phyloP scores from a whole-genome alignment of 1,284 basidiomycete genomes.

The Heterobasidion irregulare region DNA sequence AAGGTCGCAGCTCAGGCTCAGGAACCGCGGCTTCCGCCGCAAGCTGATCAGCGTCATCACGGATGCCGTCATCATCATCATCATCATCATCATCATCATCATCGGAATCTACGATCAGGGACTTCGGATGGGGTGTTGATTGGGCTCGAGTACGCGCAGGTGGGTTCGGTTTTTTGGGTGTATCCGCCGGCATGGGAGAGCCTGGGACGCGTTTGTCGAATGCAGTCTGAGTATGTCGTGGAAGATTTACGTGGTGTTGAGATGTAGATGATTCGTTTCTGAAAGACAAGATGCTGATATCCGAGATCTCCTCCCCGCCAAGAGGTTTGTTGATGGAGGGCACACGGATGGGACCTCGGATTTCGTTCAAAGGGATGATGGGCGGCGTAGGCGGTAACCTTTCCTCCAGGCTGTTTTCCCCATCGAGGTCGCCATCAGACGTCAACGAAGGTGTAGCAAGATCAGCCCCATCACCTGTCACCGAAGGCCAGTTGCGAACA shows the following conservation, averaged over 20 bases:
- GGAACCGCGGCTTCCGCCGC: too few relatives aligned
- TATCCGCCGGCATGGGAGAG: slow-evolving; percentile 50
- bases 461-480: slow-evolving; percentile 13
- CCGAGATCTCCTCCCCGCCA: not conserved
- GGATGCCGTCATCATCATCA: not conserved
- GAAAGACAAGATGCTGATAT: slow-evolving; percentile 1
- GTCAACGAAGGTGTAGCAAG: slow-evolving; percentile 13
- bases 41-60: not conserved
- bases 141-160: not conserved
- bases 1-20: not conserved
- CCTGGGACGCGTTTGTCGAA: slow-evolving; percentile 52
- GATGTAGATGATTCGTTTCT: not conserved
- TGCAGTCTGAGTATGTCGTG: slow-evolving; percentile 18
- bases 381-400: slow-evolving; percentile 34
- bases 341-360: not conserved
- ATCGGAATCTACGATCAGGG: not conserved
- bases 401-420: slow-evolving; percentile 38
- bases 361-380: slow-evolving; percentile 1
- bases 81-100: not conserved
- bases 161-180: slow-evolving; percentile 41
- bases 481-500: slow-evolving; percentile 10
- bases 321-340: not conserved
- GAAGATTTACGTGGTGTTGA: not conserved
- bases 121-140: not conserved
- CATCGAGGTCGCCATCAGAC: slow-evolving; percentile 31